phyloP scores from a whole-genome alignment of 83 land plant genomes.

The Larix sibirica region DNA sequence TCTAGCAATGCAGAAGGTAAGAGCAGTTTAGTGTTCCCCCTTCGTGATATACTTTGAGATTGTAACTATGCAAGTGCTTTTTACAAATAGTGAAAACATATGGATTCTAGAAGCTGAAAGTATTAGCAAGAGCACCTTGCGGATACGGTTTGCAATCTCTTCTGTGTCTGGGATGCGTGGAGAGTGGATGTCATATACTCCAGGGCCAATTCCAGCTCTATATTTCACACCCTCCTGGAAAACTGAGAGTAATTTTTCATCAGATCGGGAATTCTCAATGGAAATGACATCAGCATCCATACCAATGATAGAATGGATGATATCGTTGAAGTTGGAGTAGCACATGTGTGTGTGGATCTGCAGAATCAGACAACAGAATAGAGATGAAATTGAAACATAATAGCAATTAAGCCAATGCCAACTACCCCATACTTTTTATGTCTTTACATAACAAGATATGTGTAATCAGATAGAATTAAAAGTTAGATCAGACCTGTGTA shows the following conservation, averaged over 20 bases:
- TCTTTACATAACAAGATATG: background rate
- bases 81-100: background rate
- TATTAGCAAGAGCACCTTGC: slow-evolving; percentile 25
- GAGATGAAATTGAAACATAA: background rate
- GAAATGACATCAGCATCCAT: slow-evolving; percentile 52
- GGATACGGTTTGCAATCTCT: slow-evolving; percentile 67
- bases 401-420: too few relatives aligned
- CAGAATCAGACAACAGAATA: background rate
- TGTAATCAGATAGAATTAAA: background rate
- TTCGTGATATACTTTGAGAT: background rate
- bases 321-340: slow-evolving; percentile 46
- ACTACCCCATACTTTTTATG: too few relatives aligned
- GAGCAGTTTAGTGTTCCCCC: too few relatives aligned
- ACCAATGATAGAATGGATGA: slow-evolving; percentile 43
- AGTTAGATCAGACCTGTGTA: slow-evolving; percentile 35
- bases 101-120: too few relatives aligned
- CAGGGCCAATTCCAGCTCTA: slow-evolving; percentile 54
- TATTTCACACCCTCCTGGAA: slow-evolving; percentile 65
- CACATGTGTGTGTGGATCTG: slow-evolving; percentile 56
- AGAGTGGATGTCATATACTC: slow-evolving; percentile 52
- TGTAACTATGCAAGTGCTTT: background rate
- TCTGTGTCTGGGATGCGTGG: slow-evolving; percentile 64
- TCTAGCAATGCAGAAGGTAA: slow-evolving; percentile 12
- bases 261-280: slow-evolving; percentile 44
- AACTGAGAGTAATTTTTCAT: slow-evolving; percentile 48